Conservation (phyloP, 192 early-diverging fungal species). For the Phycomyces nitens region DNA sequence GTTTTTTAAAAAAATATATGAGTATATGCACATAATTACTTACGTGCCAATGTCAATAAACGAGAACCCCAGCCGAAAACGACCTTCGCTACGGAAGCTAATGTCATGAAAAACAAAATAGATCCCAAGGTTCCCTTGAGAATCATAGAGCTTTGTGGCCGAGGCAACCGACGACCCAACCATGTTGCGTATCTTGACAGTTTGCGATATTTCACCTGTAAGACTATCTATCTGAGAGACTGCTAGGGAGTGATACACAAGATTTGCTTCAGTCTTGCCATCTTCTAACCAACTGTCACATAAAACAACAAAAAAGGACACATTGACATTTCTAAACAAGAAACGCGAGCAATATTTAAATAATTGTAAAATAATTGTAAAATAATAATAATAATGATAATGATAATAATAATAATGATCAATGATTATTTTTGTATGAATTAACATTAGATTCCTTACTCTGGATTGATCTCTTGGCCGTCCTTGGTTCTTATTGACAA, state of each 20-base stretch:
- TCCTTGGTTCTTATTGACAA: slow-evolving; percentile 52
- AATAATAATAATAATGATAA: no score
- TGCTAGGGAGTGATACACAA: slow-evolving; percentile 40
- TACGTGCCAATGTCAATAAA: slow-evolving; percentile 60
- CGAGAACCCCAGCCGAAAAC: slow-evolving; percentile 65
- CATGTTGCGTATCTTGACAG: slow-evolving; percentile 54
- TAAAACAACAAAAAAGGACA: slow-evolving; percentile 46
- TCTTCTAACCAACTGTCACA: slow-evolving; percentile 50
- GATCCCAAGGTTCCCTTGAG: slow-evolving; percentile 61
- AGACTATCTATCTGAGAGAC: slow-evolving; percentile 7
- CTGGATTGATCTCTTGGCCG: slow-evolving; percentile 48
- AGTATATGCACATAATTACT: slow-evolving; percentile 46
- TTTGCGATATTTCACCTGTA: slow-evolving; percentile 8
- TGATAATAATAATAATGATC: no score
- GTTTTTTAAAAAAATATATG: no score
- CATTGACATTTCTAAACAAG: slow-evolving; percentile 37
- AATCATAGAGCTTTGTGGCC: slow-evolving; percentile 63
- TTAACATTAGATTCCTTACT: no score
- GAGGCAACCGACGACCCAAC: slow-evolving; percentile 69
- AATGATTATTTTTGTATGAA: no score
- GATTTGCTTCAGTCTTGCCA: slow-evolving; percentile 33
- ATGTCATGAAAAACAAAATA: slow-evolving; percentile 83
- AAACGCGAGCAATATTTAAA: no score
- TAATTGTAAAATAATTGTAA: no score
- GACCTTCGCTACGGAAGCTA: slow-evolving; percentile 72